A percentile compares a stretch with the other conserved stretches of the same genome.
phyloP scores from a whole-genome alignment of 306 rosid genomes.

The Elaeagnus macrophylla region DNA sequence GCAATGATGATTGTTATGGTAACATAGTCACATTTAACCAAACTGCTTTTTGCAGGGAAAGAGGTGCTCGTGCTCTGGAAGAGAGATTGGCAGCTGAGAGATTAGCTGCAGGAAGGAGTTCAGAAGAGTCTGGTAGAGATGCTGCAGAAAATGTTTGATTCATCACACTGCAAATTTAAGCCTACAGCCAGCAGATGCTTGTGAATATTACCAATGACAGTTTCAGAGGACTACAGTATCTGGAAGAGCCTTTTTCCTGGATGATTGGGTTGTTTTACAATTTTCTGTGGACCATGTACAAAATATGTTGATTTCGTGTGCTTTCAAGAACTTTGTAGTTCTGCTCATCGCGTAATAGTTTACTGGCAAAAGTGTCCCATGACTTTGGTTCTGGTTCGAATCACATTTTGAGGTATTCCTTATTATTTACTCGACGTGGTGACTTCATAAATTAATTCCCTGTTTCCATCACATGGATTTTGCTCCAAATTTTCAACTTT shows the following conservation, averaged over 20 bases:
- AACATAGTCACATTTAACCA: constrained; percentile 4
- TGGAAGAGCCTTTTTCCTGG: not conserved
- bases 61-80: constrained; percentile 94
- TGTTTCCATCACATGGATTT: too few relatives aligned
- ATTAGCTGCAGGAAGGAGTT: constrained; percentile 40
- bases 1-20: too few relatives aligned
- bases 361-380: too few relatives aligned
- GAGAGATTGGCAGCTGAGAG: constrained; percentile 84
- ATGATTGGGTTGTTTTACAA: constrained; percentile 25
- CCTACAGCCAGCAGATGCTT: constrained; percentile 2
- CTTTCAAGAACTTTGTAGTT: not conserved
- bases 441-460: too few relatives aligned
- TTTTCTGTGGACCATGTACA: constrained; percentile 18
- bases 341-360: not conserved
- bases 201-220: constrained; percentile 8
- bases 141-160: constrained; percentile 49
- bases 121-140: constrained; percentile 43
- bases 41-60: constrained; percentile 46
- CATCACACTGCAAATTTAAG: constrained; percentile 11
- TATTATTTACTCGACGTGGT: too few relatives aligned
- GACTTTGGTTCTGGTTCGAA: too few relatives aligned
- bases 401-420: too few relatives aligned
- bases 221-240: constrained; percentile 23
- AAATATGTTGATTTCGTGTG: constrained; percentile 13
- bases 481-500: too few relatives aligned